A percentile compares a stretch with the other conserved stretches of the same genome.
phyloP scores from a whole-genome alignment of 768 basidiomycete species.

The Mycena leptocephala region DNA sequence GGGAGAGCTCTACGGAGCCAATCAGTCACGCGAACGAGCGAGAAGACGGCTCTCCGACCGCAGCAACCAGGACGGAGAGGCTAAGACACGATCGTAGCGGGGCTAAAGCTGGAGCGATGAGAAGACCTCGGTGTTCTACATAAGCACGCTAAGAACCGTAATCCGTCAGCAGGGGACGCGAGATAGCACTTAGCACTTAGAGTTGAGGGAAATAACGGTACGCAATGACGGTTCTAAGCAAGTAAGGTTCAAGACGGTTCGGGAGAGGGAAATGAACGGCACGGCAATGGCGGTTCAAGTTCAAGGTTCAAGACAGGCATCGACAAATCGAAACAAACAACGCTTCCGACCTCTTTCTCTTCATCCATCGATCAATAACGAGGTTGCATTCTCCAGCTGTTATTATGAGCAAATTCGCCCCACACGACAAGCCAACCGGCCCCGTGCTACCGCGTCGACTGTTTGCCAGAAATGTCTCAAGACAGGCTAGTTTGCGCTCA shows the following conservation, averaged over 20 bases:
- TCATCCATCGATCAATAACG: too few relatives aligned
- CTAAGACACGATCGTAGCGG: conserved; percentile 25
- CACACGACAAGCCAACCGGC: conserved; percentile 76
- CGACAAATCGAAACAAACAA: neutral
- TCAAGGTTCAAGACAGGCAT: neutral
- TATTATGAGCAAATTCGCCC: conserved; percentile 88
- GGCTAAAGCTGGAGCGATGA: conserved; percentile 6
- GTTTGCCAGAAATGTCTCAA: conserved; percentile 89
- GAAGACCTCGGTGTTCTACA: conserved; percentile 3
- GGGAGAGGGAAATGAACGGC: neutral
- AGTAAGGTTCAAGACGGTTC: too few relatives aligned
- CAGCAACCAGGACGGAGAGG: conserved; percentile 20
- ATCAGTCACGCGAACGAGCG: conserved; percentile 4
- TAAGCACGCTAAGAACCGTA: neutral
- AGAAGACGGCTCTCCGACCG: conserved; percentile 11
- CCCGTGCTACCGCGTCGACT: conserved; percentile 76
- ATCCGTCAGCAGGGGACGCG: neutral
- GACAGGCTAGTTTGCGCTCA: conserved; percentile 62
- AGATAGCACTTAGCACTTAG: too few relatives aligned
- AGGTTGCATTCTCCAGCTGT: too few relatives aligned
- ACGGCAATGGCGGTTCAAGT: neutral
- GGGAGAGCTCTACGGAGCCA: conserved; percentile 13
- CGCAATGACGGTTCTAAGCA: neutral
- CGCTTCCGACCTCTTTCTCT: too few relatives aligned
- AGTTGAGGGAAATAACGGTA: conserved; percentile 9